Base-by-base conservation (phyloP, 805 yeast genomes). In the Cyberlindnera euphorbiae region DNA sequence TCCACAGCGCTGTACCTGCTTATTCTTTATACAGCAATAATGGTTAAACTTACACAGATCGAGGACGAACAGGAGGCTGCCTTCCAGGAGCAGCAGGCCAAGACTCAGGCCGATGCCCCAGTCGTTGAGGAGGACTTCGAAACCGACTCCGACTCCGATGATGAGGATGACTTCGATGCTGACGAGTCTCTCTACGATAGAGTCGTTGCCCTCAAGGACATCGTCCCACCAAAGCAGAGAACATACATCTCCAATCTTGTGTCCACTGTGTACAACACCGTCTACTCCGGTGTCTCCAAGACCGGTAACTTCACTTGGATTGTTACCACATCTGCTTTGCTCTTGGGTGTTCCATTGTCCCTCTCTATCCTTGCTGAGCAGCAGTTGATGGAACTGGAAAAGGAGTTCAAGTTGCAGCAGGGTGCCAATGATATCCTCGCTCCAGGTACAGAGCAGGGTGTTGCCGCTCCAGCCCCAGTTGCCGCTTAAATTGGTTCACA, bases 371-470 rank as follows among this genome's bases (percentile, higher is more conserved):
- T 93, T 53, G 79, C 88, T 42, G 97, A 90, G 68, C 94, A 88
- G 59, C 97, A 90, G 69, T 75, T 89, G 60, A 78, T 81, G 58
- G 97, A 89, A 67, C 75, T 86, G 81, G 97, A 89, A 70, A 87
- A 84, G 69, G 93, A 88, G 59, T 79, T 87, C 73, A 77, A 82
- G 40, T 66, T 82, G 56, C 90, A 82, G 62, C 82, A 80, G 60
- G 80, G 82, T 44, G 82, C 88, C 17, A 80, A 76, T 54, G 88
- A 79, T 41, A 74, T 82, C 30, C 65, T 83, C 53, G 82, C 87
- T 28, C 79, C 82, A 44, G 83, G 84, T 44, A 71, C 79, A 28
- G 76, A 69, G 53, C 72, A 71, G 24, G 39, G 46, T 35, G 51
- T 57, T 41, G 44, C 54, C 25, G 55, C 63, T 17, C 53, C 59